Evolutionary conservation across 2,329 filamentous ascomycete species (phyloP), one percentile per base, ranked within the genome.

Genomic region (Biscogniauxia sp.): DNA sequence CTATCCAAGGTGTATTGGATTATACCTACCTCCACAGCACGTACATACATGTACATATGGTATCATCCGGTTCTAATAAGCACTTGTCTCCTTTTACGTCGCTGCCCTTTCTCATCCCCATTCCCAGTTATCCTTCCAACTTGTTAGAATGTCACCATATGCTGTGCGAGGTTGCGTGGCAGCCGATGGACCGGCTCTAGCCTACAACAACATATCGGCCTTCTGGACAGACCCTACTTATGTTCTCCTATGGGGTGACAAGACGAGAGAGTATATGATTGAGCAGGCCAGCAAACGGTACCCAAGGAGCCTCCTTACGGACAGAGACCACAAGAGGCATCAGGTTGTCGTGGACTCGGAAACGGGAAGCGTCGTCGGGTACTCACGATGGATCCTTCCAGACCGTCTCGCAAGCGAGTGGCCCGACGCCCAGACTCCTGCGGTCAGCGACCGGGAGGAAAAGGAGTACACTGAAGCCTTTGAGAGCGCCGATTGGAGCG

Each of bases 371-470:
- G 54, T 71, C 3, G 37, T 70, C 17, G 69, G 68, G 5, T 70
- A 69, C 59, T 64, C 63, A 17, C 63, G 66, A 15, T 70, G 69
- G 66, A 28, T 61, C 15, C 59, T 69, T 15, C 69, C 67, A 4
- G 61, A 57, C 32, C 54, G 58, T 7, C 53, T 60, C 13, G 49
- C 56, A 8, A 58, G 55, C 1, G 54, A 56, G 13, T 67, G 66
- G 66, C 61, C 61, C 15, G 65, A 68, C 11, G 61, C 63, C 1
- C 64, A 64, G 58, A 58, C 54, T 1, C 66, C 61, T 15, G 61
- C 59, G 15, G 63, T 65, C 20, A 61, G 53, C 20, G n/a, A 52
- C 3, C 62, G 57, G 19, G 62, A 66, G 55, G 55, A 58, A 59
- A 54, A 53, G 5, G 49, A 45, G 19, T 61, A 65, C n/a, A 54